Base-by-base conservation (phyloP, 2,329 filamentous ascomycete genomes). In the Aspergillus brasiliensis region DNA sequence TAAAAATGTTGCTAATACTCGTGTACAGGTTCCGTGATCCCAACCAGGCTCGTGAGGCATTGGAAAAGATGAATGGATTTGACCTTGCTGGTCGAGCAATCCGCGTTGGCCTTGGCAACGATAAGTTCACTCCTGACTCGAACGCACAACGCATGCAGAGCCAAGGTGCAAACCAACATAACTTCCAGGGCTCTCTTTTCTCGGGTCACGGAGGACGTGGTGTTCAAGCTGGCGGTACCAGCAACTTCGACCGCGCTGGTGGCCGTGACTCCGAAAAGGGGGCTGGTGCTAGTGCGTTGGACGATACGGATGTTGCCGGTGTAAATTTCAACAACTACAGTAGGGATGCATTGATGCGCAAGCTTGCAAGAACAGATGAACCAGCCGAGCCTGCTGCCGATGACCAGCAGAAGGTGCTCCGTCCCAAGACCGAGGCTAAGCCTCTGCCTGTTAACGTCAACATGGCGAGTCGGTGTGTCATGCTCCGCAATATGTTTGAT, bases 251-350 rank as follows among this genome's bases (percentile, higher is more conserved):
- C 77, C 91, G 94, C 72, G 91, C 92, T 60, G 91, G 92, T 67
- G 91, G 90, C 67, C 88, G 93, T 70, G 92, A 96, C 72, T 91
- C 88, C 75, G 92, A 97, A 72, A 97, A 97, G 79, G 86, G 86
- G 67, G 86, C 91, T 48, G 92, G 92, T 69, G 94, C 94, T 52
- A 97, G 93, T 80, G 95, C 95, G 71, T 83, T 99, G 55, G 95
- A 99, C 79, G 95, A 99, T 75, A 96, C 93, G 63, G 95, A 99
- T 77, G 95, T 99, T 75, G 92, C 91, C 54, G 95, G 95, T 73
- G 94, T 99, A 79, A 98, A 98, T 81, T 98, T 98, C 89, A 97
- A 92, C 85, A 97, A 97, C 79, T 97, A 96, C 83, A 97, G 92
- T 84, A 91, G 95, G 81, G 92, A 98, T 82, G 91, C 93, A 74